phyloP scores from a whole-genome alignment of 1,284 basidiomycete genomes.

The Spongispora temasekensis region DNA sequence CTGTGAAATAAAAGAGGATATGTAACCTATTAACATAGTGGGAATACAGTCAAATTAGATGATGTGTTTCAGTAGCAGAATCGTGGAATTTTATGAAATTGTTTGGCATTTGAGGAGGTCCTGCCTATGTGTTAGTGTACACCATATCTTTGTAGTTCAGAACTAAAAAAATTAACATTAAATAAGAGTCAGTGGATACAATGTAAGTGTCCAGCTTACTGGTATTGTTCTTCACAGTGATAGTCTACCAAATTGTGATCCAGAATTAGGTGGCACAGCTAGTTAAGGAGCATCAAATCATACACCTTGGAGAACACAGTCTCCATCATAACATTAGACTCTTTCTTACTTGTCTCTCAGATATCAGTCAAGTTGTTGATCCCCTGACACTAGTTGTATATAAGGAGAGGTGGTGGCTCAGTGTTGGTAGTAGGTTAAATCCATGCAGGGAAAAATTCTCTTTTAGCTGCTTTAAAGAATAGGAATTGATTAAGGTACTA shows the following conservation, averaged over 20 bases:
- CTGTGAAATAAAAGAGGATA: slow-evolving; percentile 97
- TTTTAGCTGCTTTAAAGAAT: slow-evolving; percentile 94
- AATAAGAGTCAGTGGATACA: background rate
- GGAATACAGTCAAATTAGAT: slow-evolving; percentile 94
- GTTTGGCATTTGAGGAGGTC: slow-evolving; percentile 93
- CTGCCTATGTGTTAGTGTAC: slow-evolving; percentile 98
- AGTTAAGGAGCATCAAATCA: slow-evolving; percentile 91
- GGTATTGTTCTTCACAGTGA: slow-evolving; percentile 97
- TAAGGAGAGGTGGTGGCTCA: slow-evolving; percentile 92
- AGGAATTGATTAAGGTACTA: slow-evolving; percentile 91
- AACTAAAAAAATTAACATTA: slow-evolving; percentile 62
- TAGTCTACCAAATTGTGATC: slow-evolving; percentile 98
- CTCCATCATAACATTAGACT: slow-evolving; percentile 97
- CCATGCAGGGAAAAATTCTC: slow-evolving; percentile 95
- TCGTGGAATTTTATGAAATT: slow-evolving; percentile 96
- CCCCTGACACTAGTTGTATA: slow-evolving; percentile 97
- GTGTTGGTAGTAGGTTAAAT: slow-evolving; percentile 97
- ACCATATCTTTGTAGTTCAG: slow-evolving; percentile 91
- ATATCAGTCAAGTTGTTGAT: slow-evolving; percentile 93
- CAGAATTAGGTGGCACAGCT: slow-evolving; percentile 89
- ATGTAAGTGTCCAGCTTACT: slow-evolving; percentile 37
- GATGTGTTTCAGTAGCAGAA: slow-evolving; percentile 88
- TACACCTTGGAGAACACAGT: slow-evolving; percentile 95
- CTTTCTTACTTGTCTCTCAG: slow-evolving; percentile 96
- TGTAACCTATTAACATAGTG: slow-evolving; percentile 94